Percentiles rank a stretch among this genome's conserved stretches.
These are phyloP conservation scores for Aulographum hederae DNA, from an alignment of 2,329 filamentous ascomycete genomes.

Conservation along the genomic window DNA sequence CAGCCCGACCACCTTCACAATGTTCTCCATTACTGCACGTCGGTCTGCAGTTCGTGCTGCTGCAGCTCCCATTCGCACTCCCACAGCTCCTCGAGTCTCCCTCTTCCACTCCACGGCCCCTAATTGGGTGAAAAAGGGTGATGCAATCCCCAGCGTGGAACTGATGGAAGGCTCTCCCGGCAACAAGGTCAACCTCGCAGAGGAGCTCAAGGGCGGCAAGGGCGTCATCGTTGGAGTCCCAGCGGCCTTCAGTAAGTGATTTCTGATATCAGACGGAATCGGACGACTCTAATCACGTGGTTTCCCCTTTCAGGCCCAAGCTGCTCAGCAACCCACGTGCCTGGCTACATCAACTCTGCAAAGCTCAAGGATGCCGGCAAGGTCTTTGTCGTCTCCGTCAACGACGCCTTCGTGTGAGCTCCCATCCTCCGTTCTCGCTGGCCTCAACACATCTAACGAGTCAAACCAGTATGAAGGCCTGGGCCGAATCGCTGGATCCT, in stretches of 20 bases:
- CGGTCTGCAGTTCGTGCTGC: too few species aligned
- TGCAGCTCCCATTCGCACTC: not conserved
- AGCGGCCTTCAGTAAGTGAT: conserved; percentile 47
- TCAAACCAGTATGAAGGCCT: conserved; percentile 62
- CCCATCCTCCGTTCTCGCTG: conserved; percentile 2
- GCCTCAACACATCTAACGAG: not conserved
- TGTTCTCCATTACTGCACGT: too few species aligned
- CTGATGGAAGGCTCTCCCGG: conserved; percentile 74
- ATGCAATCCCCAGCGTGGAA: conserved; percentile 54
- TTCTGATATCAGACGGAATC: not conserved
- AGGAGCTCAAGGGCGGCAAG: conserved; percentile 58
- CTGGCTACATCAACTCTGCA: conserved; percentile 67
- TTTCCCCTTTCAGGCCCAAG: conserved; percentile 26
- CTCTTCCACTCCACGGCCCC: conserved; percentile 47
- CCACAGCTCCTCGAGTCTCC: not conserved
- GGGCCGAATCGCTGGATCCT: conserved; percentile 63
- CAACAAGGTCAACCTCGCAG: conserved; percentile 74
- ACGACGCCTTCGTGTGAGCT: conserved; percentile 82
- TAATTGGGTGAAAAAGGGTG: conserved; percentile 55
- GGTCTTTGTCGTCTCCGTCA: conserved; percentile 82
- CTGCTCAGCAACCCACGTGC: conserved; percentile 57
- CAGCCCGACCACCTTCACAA: too few species aligned
- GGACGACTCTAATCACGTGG: not conserved
- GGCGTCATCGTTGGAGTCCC: conserved; percentile 76
- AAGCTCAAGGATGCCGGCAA: conserved; percentile 62